Evolutionary conservation across 108 stramenopile genomes (phyloP), one percentile per base, ranked within the genome.

Genomic region (Stephanodiscus triporus): DNA sequence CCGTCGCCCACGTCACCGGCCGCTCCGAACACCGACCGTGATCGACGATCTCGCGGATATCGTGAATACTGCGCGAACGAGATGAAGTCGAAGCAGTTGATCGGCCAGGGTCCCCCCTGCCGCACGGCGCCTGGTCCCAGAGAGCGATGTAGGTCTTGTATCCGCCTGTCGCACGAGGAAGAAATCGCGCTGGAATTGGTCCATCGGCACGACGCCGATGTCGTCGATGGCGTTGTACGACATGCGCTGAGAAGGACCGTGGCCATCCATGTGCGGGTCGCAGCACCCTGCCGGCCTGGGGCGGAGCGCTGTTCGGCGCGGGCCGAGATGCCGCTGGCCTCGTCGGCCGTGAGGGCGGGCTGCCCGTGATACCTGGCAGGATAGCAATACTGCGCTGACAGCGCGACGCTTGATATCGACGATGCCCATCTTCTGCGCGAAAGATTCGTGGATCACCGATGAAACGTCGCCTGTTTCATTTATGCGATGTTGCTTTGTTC

Each of bases 51-150:
- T 90, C 91, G 66, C 93, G 63, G 40, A 63, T 71, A n/a, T 93
- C 92, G 13, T 11, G 76, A 53, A 63, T 93, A 92, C 72, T 96
- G 95, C 22, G 92, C 91, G 83, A 88, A 93, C 0, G 88, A 89
- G 50, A 96, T 93, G 66, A 91, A 93, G 79, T 96, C 95, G 84
- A 96, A 96, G 78, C 93, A 96, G 56, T 87, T 86, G 92, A 78
- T 96, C 89, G 0, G 90, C 81, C 38, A 96, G 59, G 48, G n/a
- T n/a, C 91, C 90, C 8, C 95, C 95, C 64, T 96, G 89, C 47
- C 83, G 72, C 53, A 91, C 86, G 26, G 86, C 66, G 4, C 91
- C 91, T 11, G 78, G 64, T 8, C 91, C 89, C 3, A 92, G 57
- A 69, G 14, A 24, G 87, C 79, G 19, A 77, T 64, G 65, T 96